A percentile compares a stretch with the other conserved stretches of the same genome.
Evolutionary conservation across 352 stramenopile species (phyloP).

Genomic region (Paralagenidium karlingii): DNA sequence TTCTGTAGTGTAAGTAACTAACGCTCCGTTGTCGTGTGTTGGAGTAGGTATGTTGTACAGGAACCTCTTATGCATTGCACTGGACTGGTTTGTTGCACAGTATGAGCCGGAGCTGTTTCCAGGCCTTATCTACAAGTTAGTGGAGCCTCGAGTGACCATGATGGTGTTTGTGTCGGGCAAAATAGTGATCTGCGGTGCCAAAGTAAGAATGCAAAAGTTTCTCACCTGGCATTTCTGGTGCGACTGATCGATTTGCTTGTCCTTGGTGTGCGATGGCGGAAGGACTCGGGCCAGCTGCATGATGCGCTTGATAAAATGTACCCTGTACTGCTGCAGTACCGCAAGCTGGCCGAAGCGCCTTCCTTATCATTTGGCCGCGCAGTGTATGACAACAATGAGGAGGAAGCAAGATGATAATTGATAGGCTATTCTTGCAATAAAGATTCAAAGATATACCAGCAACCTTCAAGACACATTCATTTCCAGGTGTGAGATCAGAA

Average conservation of each 20-base stretch:
- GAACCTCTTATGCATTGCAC: neutral
- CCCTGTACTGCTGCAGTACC: constrained; percentile 48
- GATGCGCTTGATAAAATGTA: constrained; percentile 67
- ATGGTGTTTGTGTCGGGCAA: constrained; percentile 99
- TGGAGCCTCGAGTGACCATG: constrained; percentile 95
- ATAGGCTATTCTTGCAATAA: no score
- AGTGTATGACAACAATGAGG: neutral
- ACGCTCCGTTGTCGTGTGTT: neutral
- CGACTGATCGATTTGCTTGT: no score
- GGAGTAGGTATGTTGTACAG: no score
- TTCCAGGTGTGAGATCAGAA: no score
- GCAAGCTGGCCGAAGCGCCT: constrained; percentile 16
- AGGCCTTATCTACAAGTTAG: constrained; percentile 97
- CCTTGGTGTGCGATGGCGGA: no score
- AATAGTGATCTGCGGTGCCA: constrained; percentile 92
- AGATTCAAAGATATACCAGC: no score
- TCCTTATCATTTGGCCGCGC: neutral
- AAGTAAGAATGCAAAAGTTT: constrained; percentile 23
- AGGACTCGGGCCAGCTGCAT: constrained; percentile 31
- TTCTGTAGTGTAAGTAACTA: constrained; percentile 83
- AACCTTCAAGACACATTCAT: no score
- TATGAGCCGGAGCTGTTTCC: constrained; percentile 99
- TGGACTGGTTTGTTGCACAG: constrained; percentile 5
- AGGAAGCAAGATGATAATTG: neutral
- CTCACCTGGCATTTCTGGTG: neutral